These are phyloP conservation scores for Diaporthe australafricana DNA, from an alignment of 2,329 filamentous ascomycete genomes.

Conservation along the genomic window DNA sequence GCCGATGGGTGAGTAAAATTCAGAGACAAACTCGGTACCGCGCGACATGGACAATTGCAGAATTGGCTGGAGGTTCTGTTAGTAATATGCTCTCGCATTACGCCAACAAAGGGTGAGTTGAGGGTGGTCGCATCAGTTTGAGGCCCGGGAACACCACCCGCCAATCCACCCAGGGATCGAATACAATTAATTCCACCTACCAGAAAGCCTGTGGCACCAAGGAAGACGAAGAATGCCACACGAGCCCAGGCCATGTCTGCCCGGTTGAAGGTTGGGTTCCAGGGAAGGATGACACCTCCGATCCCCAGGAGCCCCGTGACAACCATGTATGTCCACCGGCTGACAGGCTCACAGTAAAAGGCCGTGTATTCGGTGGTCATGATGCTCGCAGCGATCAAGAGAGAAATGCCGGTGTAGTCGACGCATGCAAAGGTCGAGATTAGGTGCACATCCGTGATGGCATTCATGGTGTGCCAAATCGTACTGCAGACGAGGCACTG, in stretches of 20 bases:
- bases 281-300: conserved; percentile 90
- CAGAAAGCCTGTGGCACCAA: conserved; percentile 89
- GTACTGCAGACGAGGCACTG: conserved; percentile 95
- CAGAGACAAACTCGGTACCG: conserved; percentile 82
- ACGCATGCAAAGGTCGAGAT: conserved; percentile 97
- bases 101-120: background rate
- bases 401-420: conserved; percentile 96
- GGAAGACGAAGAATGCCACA: conserved; percentile 89
- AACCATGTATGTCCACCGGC: conserved; percentile 86
- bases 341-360: conserved; percentile 95
- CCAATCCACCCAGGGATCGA: background rate
- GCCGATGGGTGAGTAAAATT: conserved; percentile 88
- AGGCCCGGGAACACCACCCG: background rate
- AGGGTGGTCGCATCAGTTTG: too few relatives aligned
- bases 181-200: background rate
- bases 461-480: conserved; percentile 99
- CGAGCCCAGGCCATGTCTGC: conserved; percentile 92
- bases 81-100: background rate
- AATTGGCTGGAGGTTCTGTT: conserved; percentile 65
- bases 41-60: conserved; percentile 84
- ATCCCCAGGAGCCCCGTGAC: conserved; percentile 85
- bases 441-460: conserved; percentile 87
- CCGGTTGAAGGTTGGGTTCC: conserved; percentile 95
- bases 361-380: conserved; percentile 99
- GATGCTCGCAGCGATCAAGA: conserved; percentile 95